phyloP scores from a whole-genome alignment of 2,329 filamentous ascomycete species.

The Zasmidium angulare region DNA sequence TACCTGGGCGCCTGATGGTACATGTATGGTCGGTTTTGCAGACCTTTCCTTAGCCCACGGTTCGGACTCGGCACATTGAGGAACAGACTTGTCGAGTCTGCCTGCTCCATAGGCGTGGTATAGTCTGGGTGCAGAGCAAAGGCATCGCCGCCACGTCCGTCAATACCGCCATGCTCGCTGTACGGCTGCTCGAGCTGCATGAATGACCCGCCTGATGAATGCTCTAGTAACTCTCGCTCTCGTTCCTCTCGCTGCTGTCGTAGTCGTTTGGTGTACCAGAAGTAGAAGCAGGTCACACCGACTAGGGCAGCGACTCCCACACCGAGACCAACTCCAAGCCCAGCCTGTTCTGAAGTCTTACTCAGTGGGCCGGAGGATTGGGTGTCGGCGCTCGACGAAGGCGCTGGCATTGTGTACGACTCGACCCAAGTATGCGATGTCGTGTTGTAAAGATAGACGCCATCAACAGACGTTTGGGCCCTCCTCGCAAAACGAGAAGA shows the following conservation, averaged over 20 bases:
- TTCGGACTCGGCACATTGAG: constrained; percentile 51
- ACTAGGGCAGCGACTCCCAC: constrained; percentile 45
- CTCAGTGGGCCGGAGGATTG: constrained; percentile 36
- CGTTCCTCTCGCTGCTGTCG: constrained; percentile 44
- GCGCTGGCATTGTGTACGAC: constrained; percentile 51
- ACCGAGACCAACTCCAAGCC: constrained; percentile 46
- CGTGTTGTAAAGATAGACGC: constrained; percentile 59
- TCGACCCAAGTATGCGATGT: constrained; percentile 60
- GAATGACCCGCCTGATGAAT: constrained; percentile 36
- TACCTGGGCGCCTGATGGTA: constrained; percentile 44
- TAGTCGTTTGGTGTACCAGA: constrained; percentile 47
- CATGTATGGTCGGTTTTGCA: constrained; percentile 37
- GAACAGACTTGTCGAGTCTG: constrained; percentile 48
- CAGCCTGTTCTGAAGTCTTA: constrained; percentile 47
- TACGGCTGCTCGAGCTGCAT: constrained; percentile 50
- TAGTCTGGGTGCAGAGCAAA: constrained; percentile 35
- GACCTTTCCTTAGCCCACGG: constrained; percentile 45
- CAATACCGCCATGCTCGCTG: constrained; percentile 33
- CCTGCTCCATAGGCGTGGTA: constrained; percentile 22
- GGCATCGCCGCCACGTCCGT: constrained; percentile 41
- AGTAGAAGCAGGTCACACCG: constrained; percentile 44
- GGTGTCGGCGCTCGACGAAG: constrained; percentile 2
- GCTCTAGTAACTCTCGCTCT: constrained; percentile 54
- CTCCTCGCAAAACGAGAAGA: constrained; percentile 39
- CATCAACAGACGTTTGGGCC: constrained; percentile 40